Conservation (phyloP, 805 yeast species). For the Peterozyma toletana region DNA sequence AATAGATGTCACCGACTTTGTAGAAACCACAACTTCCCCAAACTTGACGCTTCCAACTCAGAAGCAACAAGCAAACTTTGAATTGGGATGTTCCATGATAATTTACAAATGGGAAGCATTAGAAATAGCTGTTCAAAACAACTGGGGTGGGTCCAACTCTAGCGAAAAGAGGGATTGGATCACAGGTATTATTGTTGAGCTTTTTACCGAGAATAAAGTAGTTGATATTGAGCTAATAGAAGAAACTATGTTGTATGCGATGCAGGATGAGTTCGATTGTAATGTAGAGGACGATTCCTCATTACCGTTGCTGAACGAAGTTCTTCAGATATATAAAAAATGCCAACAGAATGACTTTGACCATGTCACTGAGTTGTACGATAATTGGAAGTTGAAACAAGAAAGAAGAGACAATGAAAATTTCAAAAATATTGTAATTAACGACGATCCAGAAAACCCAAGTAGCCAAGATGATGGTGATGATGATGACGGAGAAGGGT, state of each 20-base stretch:
- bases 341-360: conserved; percentile 46
- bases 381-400: conserved; percentile 51
- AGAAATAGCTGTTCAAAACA: conserved; percentile 79
- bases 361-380: conserved; percentile 52
- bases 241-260: conserved; percentile 77
- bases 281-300: conserved; percentile 88
- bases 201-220: conserved; percentile 50
- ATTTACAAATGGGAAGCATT: conserved; percentile 88
- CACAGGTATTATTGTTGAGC: conserved; percentile 71
- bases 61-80: conserved; percentile 77
- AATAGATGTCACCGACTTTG: conserved; percentile 8
- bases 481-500: conserved; percentile 37
- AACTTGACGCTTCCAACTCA: conserved; percentile 28
- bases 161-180: conserved; percentile 95
- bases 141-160: conserved; percentile 95
- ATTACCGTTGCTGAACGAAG: conserved; percentile 57
- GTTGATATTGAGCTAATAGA: conserved; percentile 79
- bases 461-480: conserved; percentile 23
- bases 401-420: conserved; percentile 23
- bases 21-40: conserved; percentile 3
- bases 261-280: conserved; percentile 93
- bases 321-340: conserved; percentile 61
- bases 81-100: conserved; percentile 88
- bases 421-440: conserved; percentile 29
- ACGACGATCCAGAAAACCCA: conserved; percentile 59